phyloP scores from a whole-genome alignment of 78 protist species.

The Salpingoeca rosetta region DNA sequence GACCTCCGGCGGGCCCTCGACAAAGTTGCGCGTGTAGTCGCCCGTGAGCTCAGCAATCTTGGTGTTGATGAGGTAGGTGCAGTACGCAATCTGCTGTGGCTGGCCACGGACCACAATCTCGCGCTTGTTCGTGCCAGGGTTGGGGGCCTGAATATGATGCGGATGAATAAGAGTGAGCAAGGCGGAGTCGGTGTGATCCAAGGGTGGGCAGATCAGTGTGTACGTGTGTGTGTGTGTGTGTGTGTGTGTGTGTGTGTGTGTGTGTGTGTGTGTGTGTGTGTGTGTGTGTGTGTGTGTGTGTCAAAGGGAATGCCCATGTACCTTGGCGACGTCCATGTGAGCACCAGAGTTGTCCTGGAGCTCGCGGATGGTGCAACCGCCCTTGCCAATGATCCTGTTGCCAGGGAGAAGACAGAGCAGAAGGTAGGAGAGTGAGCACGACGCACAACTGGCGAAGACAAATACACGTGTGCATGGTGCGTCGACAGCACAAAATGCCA shows the following conservation, averaged over 20 bases:
- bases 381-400: neutral
- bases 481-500: too few species aligned
- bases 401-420: too few species aligned
- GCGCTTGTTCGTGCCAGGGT: neutral
- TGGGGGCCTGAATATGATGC: neutral
- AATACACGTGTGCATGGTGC: too few species aligned
- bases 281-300: too few species aligned
- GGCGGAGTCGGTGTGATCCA: neutral
- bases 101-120: neutral
- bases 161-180: neutral
- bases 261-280: too few species aligned
- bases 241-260: too few species aligned
- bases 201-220: neutral
- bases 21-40: neutral
- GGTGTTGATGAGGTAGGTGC: neutral
- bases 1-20: neutral
- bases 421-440: too few species aligned
- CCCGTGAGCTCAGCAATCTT: neutral
- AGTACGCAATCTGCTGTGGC: neutral
- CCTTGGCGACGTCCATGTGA: neutral
- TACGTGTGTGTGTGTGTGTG: too few species aligned
- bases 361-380: neutral
- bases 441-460: too few species aligned
- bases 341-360: neutral
- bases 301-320: neutral